Percentiles rank a stretch among this genome's conserved stretches.
Evolutionary conservation across 2,329 filamentous ascomycete species (phyloP).

Genomic region (Colletotrichum sp.): DNA sequence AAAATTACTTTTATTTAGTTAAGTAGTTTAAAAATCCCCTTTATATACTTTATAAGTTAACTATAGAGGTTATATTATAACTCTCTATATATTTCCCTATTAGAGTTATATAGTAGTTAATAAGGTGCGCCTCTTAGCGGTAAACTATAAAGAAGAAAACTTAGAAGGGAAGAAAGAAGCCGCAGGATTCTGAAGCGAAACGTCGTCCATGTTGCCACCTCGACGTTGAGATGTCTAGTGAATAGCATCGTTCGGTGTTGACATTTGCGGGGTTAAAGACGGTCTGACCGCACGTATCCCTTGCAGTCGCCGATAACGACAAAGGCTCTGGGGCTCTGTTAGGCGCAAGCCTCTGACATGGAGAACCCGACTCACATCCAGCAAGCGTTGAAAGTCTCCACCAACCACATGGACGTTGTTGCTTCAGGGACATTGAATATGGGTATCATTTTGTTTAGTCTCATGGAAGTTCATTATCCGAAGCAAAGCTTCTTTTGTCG

Average conservation of each 20-base stretch:
- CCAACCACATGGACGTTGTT: background rate
- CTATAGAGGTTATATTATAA: too few species aligned
- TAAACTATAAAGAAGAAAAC: too few species aligned
- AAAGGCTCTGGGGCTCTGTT: background rate
- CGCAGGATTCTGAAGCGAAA: background rate
- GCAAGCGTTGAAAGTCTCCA: background rate
- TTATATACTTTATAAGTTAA: too few species aligned
- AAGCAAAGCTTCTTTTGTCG: slow-evolving; percentile 61
- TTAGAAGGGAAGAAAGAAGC: background rate
- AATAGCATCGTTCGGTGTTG: background rate
- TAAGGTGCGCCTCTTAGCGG: too few species aligned
- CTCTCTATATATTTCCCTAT: too few species aligned
- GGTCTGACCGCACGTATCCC: background rate
- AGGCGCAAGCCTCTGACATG: background rate
- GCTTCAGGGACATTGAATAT: background rate
- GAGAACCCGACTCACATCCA: background rate
- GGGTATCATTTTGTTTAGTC: slow-evolving; percentile 3
- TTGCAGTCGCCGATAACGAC: background rate
- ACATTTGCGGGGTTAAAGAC: background rate
- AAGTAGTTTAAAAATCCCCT: too few species aligned
- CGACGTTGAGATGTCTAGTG: background rate
- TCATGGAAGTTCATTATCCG: slow-evolving; percentile 32
- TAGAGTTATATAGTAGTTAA: too few species aligned
- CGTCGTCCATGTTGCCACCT: background rate
- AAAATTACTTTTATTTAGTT: too few species aligned